Conservation (phyloP, 306 rosid species). For the Chamaecrista fasciculata region DNA sequence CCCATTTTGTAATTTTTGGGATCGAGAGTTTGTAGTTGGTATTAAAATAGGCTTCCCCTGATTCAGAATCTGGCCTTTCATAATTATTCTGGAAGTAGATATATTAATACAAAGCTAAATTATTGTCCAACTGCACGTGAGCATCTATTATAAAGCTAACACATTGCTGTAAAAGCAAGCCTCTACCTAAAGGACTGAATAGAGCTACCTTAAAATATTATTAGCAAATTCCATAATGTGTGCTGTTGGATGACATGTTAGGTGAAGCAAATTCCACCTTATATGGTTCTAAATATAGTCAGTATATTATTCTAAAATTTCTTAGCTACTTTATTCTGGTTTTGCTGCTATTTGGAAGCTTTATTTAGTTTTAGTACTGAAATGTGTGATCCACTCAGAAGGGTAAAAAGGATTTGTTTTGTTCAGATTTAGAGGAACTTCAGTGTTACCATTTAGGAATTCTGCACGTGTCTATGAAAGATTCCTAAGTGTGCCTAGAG, state of each 20-base stretch:
- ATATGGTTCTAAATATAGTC: no score
- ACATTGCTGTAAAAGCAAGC: neutral
- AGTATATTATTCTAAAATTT: neutral
- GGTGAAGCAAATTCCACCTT: neutral
- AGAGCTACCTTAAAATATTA: neutral
- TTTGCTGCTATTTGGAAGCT: constrained; percentile 7
- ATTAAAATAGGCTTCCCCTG: no score
- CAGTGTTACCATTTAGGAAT: neutral
- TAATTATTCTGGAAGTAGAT: neutral
- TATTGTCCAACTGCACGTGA: neutral
- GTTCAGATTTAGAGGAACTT: neutral
- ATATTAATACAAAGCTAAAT: neutral
- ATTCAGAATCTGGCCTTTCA: neutral
- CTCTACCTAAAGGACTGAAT: neutral
- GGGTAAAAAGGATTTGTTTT: neutral
- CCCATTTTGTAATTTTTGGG: no score
- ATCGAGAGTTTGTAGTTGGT: no score
- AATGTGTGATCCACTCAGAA: constrained; percentile 2
- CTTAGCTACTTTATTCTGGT: neutral
- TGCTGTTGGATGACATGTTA: neutral
- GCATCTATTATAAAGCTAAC: neutral
- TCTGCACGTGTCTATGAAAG: no score
- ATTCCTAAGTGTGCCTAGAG: neutral
- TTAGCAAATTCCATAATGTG: no score
- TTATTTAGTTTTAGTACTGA: neutral